phyloP scores from a whole-genome alignment of 2,329 filamentous ascomycete genomes.

The Pseudocercospora crystallina region DNA sequence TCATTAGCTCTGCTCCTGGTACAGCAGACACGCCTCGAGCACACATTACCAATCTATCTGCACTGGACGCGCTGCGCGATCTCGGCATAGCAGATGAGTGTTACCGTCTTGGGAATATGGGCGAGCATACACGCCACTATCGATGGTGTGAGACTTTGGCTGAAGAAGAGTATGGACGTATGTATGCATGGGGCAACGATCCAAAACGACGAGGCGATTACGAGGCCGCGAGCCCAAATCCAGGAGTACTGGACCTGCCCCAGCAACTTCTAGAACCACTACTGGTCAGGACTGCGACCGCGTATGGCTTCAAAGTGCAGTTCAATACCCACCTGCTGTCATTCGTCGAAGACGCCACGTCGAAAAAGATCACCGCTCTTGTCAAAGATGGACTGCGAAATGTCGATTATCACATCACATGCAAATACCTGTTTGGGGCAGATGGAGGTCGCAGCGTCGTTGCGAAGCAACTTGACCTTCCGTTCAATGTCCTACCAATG shows the following conservation, averaged over 20 bases:
- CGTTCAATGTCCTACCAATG: conserved; percentile 38
- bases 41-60: conserved; percentile 60
- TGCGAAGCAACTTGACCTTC: conserved; percentile 44
- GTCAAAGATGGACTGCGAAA: too few species aligned
- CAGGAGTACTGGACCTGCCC: conserved; percentile 36
- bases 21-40: conserved; percentile 59
- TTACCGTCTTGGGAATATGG: neutral
- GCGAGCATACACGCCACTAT: conserved; percentile 36
- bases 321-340: too few species aligned
- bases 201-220: conserved; percentile 38
- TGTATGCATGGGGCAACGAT: conserved; percentile 40
- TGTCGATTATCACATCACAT: too few species aligned
- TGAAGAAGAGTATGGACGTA: conserved; percentile 40
- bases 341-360: too few species aligned
- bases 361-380: too few species aligned
- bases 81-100: conserved; percentile 33
- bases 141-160: conserved; percentile 39
- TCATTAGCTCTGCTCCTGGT: conserved; percentile 49
- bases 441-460: conserved; percentile 51
- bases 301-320: conserved; percentile 19
- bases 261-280: conserved; percentile 40
- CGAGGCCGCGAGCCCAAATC: conserved; percentile 36
- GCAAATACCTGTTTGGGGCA: conserved; percentile 50
- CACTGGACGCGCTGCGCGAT: conserved; percentile 39
- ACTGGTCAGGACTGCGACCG: conserved; percentile 33